Base-by-base conservation (phyloP, 192 early-diverging fungal genomes). In the Linnemannia hyalina region DNA sequence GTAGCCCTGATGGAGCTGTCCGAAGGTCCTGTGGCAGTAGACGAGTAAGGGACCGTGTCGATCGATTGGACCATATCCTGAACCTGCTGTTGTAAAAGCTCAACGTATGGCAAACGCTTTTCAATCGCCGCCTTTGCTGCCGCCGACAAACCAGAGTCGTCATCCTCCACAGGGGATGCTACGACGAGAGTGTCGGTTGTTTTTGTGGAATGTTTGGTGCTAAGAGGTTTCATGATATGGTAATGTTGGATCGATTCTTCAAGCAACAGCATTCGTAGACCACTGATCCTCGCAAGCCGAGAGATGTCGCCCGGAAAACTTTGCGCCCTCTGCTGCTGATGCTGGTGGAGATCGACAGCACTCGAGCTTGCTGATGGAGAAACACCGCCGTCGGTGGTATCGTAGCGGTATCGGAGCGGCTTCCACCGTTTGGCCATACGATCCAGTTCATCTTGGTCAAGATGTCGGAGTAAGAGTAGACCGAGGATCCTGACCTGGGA, bases 401-500 rank as follows among this genome's bases (percentile, higher is more conserved):
- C 75, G 72, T 86, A 86, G 0, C 44, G 54, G 41, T 81, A 78
- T 16, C 84, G 70, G 18, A 86, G 76, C 0, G 84, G 84, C 40
- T 86, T 86, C 71, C 81, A 80, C 36, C 71, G 77, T 68, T 86
- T 80, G 44, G 84, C 78, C 3, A 80, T 44, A 23, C 84, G 79
- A 60, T 86, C 80, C 38, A 86, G 41, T 60, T 86, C 84, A 32
- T 72, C 76, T 40, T 86, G 84, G 49, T 86, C 84, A 11, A 86
- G 72, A 42, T 86, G 84, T 57, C 84, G 84, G 46, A 86, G 78
- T 13, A 86, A 40, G 7, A 86, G 23, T 1, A 78, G 60, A 4
- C 84, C 84, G 9, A 86, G 84, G 3, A n/a, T 35, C 57, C 81
- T 86, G 18, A 80, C 74, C 40, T 86, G 84, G 32, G 72, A 70